Conservation (phyloP, 306 rosid species). For the Quercus variabilis region DNA sequence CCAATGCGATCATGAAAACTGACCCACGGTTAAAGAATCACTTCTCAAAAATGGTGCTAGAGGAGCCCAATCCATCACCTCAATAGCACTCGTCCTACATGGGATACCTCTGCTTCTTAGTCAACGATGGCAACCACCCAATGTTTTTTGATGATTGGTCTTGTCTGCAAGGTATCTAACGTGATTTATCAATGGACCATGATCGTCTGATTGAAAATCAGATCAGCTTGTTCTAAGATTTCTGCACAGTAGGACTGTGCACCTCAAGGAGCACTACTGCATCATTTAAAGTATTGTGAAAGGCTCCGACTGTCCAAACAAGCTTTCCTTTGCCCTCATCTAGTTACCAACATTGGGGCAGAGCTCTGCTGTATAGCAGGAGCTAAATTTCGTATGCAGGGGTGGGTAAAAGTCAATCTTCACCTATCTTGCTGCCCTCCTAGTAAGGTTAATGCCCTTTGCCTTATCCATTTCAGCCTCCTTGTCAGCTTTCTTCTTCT, state of each 20-base stretch:
- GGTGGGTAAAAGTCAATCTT: conserved; percentile 31
- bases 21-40: conserved; percentile 27
- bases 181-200: conserved; percentile 10
- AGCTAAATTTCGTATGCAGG: conserved; percentile 36
- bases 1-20: conserved; percentile 23
- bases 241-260: conserved; percentile 2
- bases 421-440: conserved; percentile 51
- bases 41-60: conserved; percentile 20
- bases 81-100: neutral
- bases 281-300: conserved; percentile 3
- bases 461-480: conserved; percentile 96
- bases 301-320: conserved; percentile 35
- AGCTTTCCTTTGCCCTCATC: conserved; percentile 23
- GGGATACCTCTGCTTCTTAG: conserved; percentile 10
- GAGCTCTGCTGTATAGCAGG: conserved; percentile 31
- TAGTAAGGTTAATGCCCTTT: conserved; percentile 58
- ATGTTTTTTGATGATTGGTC: conserved; percentile 6
- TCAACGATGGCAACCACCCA: neutral
- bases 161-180: neutral
- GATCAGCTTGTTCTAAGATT: conserved; percentile 18
- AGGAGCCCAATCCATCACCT: conserved; percentile 4
- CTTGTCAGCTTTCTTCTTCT: conserved; percentile 82
- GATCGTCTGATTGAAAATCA: conserved; percentile 13
- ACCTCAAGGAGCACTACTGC: conserved; percentile 15
- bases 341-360: conserved; percentile 27